phyloP scores from a whole-genome alignment of 2,329 filamentous ascomycete species.

The Penicillium carneum region DNA sequence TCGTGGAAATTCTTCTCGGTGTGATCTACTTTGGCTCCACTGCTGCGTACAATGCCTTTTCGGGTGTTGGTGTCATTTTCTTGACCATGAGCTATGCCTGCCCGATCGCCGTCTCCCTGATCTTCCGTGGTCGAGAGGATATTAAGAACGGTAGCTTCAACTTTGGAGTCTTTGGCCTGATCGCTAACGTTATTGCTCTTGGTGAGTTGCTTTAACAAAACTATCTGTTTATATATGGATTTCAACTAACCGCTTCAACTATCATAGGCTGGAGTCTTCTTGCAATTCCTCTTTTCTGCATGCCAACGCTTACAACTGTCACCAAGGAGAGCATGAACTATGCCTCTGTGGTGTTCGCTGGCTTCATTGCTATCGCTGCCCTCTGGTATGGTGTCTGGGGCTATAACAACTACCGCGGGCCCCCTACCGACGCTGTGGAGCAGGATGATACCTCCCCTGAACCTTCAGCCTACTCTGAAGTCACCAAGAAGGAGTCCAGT shows the following conservation, averaged over 20 bases:
- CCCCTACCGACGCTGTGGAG: constrained; percentile 38
- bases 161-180: constrained; percentile 66
- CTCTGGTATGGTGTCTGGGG: constrained; percentile 75
- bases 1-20: constrained; percentile 73
- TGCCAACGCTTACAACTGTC: constrained; percentile 64
- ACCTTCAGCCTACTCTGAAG: constrained; percentile 5
- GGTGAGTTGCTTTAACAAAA: constrained; percentile 55
- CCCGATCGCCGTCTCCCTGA: constrained; percentile 70
- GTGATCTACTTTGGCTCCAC: constrained; percentile 80
- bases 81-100: constrained; percentile 73
- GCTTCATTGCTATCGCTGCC: constrained; percentile 66
- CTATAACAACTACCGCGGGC: constrained; percentile 62
- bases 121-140: constrained; percentile 64
- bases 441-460: constrained; percentile 15
- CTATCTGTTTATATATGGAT: no score
- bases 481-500: constrained; percentile 10
- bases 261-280: constrained; percentile 65
- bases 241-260: not conserved
- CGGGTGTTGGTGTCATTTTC: constrained; percentile 79
- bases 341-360: constrained; percentile 75
- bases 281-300: constrained; percentile 73
- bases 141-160: constrained; percentile 56
- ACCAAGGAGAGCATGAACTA: constrained; percentile 71
- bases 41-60: constrained; percentile 81
- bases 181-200: constrained; percentile 70